Evolutionary conservation across 306 rosid genomes (phyloP).

Genomic region (Corylus americana): DNA sequence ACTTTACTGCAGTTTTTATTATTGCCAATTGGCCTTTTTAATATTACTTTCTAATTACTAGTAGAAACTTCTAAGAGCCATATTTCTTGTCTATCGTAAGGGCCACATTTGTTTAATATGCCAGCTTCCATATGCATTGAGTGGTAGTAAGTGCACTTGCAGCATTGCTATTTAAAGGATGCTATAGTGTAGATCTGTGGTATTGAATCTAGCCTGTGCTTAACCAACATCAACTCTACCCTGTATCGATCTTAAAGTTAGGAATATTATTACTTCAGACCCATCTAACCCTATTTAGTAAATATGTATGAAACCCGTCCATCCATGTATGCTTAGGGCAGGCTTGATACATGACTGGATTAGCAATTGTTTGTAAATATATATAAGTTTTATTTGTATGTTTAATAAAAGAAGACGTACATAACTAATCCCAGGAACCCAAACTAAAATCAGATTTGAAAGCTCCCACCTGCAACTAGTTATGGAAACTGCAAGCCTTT

Average conservation of each 20-base stretch:
- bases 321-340: background rate
- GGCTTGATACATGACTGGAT: background rate
- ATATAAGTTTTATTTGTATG: background rate
- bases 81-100: background rate
- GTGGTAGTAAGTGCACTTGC: background rate
- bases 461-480: background rate
- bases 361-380: background rate
- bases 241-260: background rate
- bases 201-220: background rate
- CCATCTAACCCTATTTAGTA: background rate
- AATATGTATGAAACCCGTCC: background rate
- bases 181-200: background rate
- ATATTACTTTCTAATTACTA: background rate
- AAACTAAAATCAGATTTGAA: background rate
- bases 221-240: background rate
- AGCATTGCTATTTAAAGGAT: background rate
- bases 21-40: constrained; percentile 6
- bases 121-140: background rate
- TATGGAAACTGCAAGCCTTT: background rate
- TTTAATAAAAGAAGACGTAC: background rate
- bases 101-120: background rate
- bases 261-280: background rate
- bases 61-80: background rate
- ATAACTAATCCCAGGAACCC: background rate
- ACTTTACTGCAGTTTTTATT: constrained; percentile 12